Conservation (phyloP, 169 alveolate species). For the Plasmodium sp. region DNA sequence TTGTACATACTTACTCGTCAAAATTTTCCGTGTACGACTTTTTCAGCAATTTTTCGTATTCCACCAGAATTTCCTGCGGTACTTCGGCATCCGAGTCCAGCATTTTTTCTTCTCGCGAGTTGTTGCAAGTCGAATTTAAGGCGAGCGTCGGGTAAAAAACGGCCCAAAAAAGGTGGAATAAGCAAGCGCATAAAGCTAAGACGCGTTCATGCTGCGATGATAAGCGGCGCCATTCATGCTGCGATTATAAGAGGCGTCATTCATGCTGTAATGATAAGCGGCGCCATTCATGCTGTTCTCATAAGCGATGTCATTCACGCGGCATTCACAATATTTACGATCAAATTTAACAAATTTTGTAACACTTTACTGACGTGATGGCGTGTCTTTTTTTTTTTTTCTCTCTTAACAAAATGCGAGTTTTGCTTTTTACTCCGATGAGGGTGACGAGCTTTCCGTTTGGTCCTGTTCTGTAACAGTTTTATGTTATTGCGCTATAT, state of each 20-base stretch:
- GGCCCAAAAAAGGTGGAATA: background rate
- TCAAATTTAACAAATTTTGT: background rate
- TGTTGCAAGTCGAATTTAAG: background rate
- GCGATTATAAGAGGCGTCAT: background rate
- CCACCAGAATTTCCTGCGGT: constrained; percentile 43
- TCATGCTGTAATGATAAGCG: background rate
- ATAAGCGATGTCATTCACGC: background rate
- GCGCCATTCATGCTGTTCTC: background rate
- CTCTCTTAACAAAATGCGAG: background rate
- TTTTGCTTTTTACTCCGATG: background rate
- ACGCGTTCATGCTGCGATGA: background rate
- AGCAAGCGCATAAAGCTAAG: background rate
- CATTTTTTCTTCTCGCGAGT: constrained; percentile 22
- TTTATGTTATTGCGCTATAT: background rate
- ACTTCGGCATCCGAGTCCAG: constrained; percentile 67
- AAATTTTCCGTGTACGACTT: constrained; percentile 57
- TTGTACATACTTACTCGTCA: constrained; percentile 42
- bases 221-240: background rate
- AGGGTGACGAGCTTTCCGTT: background rate
- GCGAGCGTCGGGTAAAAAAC: background rate
- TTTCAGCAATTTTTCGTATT: constrained; percentile 59
- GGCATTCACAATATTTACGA: background rate
- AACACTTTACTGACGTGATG: background rate
- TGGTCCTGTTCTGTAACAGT: background rate
- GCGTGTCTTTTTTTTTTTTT: constrained; percentile 35